Percentiles rank a stretch among this genome's conserved stretches.
Conservation (phyloP, 73 alveolate species). For the Effrenium voratum region DNA sequence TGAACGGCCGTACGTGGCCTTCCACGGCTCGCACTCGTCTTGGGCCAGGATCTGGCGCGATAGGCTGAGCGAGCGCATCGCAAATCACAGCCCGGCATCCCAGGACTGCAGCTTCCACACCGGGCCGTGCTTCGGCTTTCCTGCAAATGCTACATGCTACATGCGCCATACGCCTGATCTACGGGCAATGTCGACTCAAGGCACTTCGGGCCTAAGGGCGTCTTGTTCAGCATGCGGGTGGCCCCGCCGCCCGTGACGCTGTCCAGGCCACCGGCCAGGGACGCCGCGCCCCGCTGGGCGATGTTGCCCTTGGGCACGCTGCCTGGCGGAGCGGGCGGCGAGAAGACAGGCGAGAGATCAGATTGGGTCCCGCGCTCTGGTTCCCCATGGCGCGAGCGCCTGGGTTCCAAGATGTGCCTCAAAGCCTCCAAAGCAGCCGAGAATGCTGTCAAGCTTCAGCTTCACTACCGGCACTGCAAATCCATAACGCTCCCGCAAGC, state of each 20-base stretch:
- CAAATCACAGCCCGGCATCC: conserved; percentile 16
- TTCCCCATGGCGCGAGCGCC: no score
- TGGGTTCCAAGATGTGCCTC: no score
- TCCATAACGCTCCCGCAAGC: no score
- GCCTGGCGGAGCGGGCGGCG: not conserved
- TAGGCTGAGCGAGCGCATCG: not conserved
- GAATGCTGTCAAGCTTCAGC: no score
- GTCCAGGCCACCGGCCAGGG: conserved; percentile 53
- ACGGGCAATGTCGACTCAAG: no score
- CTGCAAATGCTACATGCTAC: not conserved
- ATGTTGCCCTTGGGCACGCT: conserved; percentile 82
- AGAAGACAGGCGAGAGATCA: no score
- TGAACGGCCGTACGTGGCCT: not conserved
- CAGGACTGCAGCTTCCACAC: conserved; percentile 72
- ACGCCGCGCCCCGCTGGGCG: conserved; percentile 61
- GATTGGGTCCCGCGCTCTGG: no score
- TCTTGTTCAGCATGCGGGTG: no score
- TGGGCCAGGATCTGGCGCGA: conserved; percentile 29
- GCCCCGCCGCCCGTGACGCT: not conserved
- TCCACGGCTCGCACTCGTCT: conserved; percentile 83
- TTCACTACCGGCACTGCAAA: no score
- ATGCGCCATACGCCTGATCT: no score
- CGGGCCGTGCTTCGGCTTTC: conserved; percentile 62
- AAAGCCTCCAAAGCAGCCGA: no score
- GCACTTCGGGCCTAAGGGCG: no score